Evolutionary conservation across 208 protist genomes (phyloP).

Genomic region (Leishmania major): DNA sequence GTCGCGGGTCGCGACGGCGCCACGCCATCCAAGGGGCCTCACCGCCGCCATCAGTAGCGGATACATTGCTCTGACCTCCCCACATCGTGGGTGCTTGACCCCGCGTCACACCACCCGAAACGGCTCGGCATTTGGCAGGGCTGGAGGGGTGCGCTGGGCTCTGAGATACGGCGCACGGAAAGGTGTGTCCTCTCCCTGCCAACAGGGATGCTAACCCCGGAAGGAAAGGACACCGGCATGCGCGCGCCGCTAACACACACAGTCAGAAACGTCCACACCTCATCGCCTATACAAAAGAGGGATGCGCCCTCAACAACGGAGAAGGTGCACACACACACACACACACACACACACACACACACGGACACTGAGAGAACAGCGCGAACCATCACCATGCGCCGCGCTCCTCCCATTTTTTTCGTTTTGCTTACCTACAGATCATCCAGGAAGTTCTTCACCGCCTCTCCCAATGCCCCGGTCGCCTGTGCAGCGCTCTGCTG

Average conservation of each 20-base stretch:
- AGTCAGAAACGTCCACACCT: neutral
- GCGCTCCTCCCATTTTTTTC: neutral
- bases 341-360: neutral
- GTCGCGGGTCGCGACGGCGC: neutral
- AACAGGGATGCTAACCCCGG: neutral
- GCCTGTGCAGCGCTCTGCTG: constrained; percentile 48
- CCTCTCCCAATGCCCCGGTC: constrained; percentile 46
- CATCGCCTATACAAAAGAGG: neutral
- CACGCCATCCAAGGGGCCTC: neutral
- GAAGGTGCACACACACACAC: neutral
- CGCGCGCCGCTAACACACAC: neutral
- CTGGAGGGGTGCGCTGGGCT: neutral
- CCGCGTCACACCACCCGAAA: neutral
- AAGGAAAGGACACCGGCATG: neutral
- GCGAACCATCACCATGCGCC: too few relatives aligned
- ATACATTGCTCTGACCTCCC: neutral
- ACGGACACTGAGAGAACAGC: neutral
- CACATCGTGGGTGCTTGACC: neutral
- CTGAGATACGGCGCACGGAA: neutral
- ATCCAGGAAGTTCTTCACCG: constrained; percentile 66
- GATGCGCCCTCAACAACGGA: neutral
- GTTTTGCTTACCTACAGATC: constrained; percentile 37
- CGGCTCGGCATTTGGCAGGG: neutral
- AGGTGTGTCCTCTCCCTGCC: neutral
- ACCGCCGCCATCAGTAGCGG: neutral